These are phyloP conservation scores for Lentinus polychrous DNA, from an alignment of 1,284 basidiomycete genomes.

Conservation along the genomic window DNA sequence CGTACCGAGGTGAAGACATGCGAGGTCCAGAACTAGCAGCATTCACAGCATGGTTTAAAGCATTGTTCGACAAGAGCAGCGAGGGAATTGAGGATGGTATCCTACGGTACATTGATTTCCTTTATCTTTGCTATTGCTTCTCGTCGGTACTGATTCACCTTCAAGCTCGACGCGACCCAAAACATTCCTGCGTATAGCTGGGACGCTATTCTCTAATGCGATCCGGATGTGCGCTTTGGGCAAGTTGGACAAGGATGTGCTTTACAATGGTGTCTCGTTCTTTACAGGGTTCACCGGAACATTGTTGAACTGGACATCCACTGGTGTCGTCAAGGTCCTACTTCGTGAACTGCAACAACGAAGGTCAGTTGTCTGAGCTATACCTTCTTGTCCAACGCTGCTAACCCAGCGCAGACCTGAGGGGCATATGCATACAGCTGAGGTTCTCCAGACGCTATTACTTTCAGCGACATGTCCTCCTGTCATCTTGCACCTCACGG, in stretches of 20 bases:
- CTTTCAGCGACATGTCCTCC: constrained; percentile 56
- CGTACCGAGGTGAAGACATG: constrained; percentile 36
- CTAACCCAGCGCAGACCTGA: constrained; percentile 19
- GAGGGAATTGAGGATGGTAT: constrained; percentile 80
- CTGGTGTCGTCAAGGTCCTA: constrained; percentile 61
- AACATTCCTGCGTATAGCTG: constrained; percentile 56
- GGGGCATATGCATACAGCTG: constrained; percentile 36
- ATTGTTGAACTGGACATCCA: constrained; percentile 72
- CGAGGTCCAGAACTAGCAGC: constrained; percentile 42
- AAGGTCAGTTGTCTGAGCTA: constrained; percentile 35
- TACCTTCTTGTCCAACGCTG: no score
- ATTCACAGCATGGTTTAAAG: constrained; percentile 62
- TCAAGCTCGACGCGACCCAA: constrained; percentile 63
- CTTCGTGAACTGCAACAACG: constrained; percentile 51
- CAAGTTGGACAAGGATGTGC: constrained; percentile 57
- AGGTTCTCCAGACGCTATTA: constrained; percentile 61
- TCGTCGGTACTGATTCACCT: not conserved
- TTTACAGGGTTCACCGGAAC: constrained; percentile 45
- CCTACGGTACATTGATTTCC: constrained; percentile 42
- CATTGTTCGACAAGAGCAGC: constrained; percentile 66
- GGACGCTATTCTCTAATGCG: constrained; percentile 59
- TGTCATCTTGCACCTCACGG: constrained; percentile 58
- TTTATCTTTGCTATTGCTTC: not conserved
- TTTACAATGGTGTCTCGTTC: constrained; percentile 71
- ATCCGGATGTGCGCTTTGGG: constrained; percentile 39